These are phyloP conservation scores for Silene coronaria DNA, from an alignment of 179 eudicot species.

Conservation along the genomic window DNA sequence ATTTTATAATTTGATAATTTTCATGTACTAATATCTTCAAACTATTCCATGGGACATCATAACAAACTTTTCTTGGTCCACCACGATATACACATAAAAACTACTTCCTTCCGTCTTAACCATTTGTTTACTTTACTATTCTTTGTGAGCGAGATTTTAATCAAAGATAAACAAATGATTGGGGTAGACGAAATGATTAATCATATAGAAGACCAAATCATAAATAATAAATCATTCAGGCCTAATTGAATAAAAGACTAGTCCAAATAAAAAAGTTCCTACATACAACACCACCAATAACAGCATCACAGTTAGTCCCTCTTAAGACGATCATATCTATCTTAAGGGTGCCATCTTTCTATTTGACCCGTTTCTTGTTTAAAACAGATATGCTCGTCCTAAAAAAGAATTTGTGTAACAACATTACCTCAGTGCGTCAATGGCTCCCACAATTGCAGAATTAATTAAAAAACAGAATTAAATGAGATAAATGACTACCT, in stretches of 20 bases:
- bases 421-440: too few relatives aligned
- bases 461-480: not conserved
- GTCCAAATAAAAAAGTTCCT: not conserved
- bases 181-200: not conserved
- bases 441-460: too few relatives aligned
- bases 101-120: too few relatives aligned
- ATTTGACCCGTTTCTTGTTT: too few relatives aligned
- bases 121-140: not conserved
- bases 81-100: too few relatives aligned
- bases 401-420: not conserved
- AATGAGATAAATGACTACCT: slow-evolving; percentile 27
- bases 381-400: too few relatives aligned
- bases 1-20: too few relatives aligned
- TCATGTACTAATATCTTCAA: not conserved
- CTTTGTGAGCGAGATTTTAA: not conserved
- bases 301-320: too few relatives aligned
- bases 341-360: too few relatives aligned
- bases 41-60: not conserved
- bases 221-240: not conserved
- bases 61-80: not conserved
- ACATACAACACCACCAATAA: too few relatives aligned
- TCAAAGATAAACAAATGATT: not conserved
- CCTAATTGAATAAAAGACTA: not conserved
- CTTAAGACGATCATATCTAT: too few relatives aligned
- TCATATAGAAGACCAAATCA: not conserved